These are phyloP conservation scores for Elongisporangium prolatum DNA, from an alignment of 352 stramenopile species.

Conservation along the genomic window DNA sequence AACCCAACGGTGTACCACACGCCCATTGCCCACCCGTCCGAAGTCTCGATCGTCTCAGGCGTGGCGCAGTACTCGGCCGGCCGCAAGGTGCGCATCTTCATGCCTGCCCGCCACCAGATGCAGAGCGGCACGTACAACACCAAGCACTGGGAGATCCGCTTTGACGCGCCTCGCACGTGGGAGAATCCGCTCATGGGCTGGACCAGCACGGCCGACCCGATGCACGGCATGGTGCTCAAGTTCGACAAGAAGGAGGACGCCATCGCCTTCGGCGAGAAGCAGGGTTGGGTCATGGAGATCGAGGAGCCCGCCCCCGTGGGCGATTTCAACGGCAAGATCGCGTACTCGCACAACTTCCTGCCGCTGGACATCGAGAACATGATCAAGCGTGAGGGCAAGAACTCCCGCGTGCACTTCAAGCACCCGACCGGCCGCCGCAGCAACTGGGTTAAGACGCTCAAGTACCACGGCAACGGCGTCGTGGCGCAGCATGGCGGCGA, in stretches of 20 bases:
- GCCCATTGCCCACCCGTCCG: constrained; percentile 56
- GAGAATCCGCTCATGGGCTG: constrained; percentile 94
- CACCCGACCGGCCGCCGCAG: constrained; percentile 69
- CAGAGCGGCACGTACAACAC: constrained; percentile 80
- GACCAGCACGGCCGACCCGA: constrained; percentile 86
- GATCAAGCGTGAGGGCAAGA: constrained; percentile 81
- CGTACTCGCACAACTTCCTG: constrained; percentile 88
- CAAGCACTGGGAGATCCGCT: constrained; percentile 84
- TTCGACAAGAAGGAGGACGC: constrained; percentile 89
- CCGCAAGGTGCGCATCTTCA: constrained; percentile 70
- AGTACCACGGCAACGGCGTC: constrained; percentile 80
- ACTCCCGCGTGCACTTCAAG: constrained; percentile 67
- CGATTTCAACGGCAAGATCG: constrained; percentile 74
- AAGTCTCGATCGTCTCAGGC: constrained; percentile 59
- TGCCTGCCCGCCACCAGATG: constrained; percentile 79
- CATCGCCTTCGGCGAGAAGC: constrained; percentile 74
- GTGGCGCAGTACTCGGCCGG: constrained; percentile 56
- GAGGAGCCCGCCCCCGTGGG: constrained; percentile 64
- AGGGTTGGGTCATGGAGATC: constrained; percentile 85
- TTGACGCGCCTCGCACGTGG: constrained; percentile 76
- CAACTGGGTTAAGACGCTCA: constrained; percentile 88
- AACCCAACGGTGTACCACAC: constrained; percentile 43
- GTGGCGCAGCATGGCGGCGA: constrained; percentile 78
- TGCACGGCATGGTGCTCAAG: constrained; percentile 79
- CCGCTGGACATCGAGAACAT: constrained; percentile 62